These are phyloP conservation scores for Microthyrium microscopicum DNA, from an alignment of 2,329 filamentous ascomycete species.

Conservation along the genomic window DNA sequence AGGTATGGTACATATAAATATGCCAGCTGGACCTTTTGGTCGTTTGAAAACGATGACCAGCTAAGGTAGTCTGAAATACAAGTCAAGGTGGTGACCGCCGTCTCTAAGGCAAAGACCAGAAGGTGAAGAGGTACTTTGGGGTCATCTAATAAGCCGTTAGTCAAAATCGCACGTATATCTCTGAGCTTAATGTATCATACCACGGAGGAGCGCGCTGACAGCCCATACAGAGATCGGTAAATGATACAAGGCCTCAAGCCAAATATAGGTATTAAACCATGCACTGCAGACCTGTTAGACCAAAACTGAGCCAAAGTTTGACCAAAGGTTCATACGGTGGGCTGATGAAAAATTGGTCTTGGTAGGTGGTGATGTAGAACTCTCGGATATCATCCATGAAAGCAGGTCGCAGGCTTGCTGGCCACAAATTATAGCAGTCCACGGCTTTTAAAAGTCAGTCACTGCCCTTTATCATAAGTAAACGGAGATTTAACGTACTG, in stretches of 20 bases:
- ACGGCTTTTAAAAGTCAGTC: conserved; percentile 28
- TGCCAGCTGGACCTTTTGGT: conserved; percentile 16
- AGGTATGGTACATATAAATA: conserved; percentile 23
- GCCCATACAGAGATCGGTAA: conserved; percentile 44
- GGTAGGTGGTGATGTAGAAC: conserved; percentile 44
- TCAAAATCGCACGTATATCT: not conserved
- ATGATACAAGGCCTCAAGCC: conserved; percentile 45
- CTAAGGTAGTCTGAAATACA: conserved; percentile 44
- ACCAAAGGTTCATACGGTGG: conserved; percentile 25
- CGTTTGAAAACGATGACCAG: conserved; percentile 25
- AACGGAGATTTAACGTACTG: conserved; percentile 25
- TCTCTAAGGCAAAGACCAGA: conserved; percentile 41
- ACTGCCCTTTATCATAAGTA: not conserved
- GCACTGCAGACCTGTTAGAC: conserved; percentile 13
- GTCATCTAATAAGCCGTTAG: conserved; percentile 34
- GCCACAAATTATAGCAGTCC: conserved; percentile 44
- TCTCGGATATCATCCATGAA: conserved; percentile 33
- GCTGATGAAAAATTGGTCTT: conserved; percentile 45
- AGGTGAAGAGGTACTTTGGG: conserved; percentile 42
- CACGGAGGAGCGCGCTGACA: conserved; percentile 33
- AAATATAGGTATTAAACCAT: conserved; percentile 42
- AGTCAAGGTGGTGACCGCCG: conserved; percentile 43
- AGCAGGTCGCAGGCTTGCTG: conserved; percentile 29
- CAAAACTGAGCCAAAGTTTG: not conserved
- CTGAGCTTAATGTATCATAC: conserved; percentile 22